These are phyloP conservation scores for Fusarium multiceps DNA, from an alignment of 2,329 filamentous ascomycete species.

Conservation along the genomic window DNA sequence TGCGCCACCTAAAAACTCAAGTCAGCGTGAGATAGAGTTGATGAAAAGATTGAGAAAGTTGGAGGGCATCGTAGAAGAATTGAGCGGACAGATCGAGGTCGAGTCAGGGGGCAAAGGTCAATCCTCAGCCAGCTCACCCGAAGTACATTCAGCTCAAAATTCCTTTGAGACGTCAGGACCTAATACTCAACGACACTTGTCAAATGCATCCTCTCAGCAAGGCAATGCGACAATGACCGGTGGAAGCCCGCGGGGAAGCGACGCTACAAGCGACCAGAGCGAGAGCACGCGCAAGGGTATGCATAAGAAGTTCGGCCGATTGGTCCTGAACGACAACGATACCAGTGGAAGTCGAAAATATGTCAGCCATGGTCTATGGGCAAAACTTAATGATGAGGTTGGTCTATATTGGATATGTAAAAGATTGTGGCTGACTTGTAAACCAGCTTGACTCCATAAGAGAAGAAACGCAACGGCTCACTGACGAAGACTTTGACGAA, in stretches of 20 bases:
- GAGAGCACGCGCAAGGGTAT: conserved; percentile 46
- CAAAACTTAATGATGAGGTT: conserved; percentile 79
- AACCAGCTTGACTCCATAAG: conserved; percentile 56
- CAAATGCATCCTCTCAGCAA: conserved; percentile 29
- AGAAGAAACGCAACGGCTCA: conserved; percentile 60
- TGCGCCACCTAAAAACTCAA: conserved; percentile 67
- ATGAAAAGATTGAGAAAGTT: conserved; percentile 77
- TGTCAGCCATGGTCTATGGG: conserved; percentile 82
- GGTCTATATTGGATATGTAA: conserved; percentile 22
- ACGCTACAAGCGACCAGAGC: conserved; percentile 50
- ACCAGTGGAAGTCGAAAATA: conserved; percentile 75
- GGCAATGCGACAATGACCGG: conserved; percentile 5
- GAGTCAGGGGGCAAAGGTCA: conserved; percentile 54
- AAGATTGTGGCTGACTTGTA: conserved; percentile 15
- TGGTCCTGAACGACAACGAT: conserved; percentile 79
- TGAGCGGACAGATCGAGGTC: conserved; percentile 72
- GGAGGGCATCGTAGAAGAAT: conserved; percentile 79
- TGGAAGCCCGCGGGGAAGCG: conserved; percentile 44
- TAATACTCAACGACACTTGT: conserved; percentile 31
- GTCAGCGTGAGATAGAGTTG: conserved; percentile 73
- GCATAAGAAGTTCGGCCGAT: conserved; percentile 68
- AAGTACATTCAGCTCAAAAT: conserved; percentile 38
- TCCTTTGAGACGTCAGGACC: conserved; percentile 27
- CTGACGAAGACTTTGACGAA: conserved; percentile 59
- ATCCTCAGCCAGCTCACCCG: conserved; percentile 49